These are phyloP conservation scores for Ophiostoma novo-ulmi DNA, from an alignment of 2,329 filamentous ascomycete genomes.

Conservation along the genomic window DNA sequence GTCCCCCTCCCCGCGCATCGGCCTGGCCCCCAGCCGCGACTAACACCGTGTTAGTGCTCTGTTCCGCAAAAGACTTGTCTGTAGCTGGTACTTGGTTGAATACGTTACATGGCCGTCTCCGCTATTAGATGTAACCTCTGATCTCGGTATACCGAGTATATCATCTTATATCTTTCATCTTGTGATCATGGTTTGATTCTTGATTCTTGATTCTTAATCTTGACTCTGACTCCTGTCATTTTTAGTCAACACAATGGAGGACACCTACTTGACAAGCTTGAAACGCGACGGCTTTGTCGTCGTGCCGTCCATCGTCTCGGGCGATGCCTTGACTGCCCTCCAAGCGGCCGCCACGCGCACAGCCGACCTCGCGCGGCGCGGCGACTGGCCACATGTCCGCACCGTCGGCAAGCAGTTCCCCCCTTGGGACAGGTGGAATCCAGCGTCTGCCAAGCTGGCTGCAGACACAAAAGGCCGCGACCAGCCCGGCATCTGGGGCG, in stretches of 20 bases:
- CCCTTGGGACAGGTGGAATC: slow-evolving; percentile 61
- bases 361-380: slow-evolving; percentile 59
- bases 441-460: slow-evolving; percentile 40
- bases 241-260: slow-evolving; percentile 7
- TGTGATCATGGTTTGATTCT: not conserved
- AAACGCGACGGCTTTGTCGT: slow-evolving; percentile 70
- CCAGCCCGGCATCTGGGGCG: slow-evolving; percentile 73
- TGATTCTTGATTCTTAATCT: not conserved
- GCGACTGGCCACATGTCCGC: slow-evolving; percentile 74
- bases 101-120: not conserved
- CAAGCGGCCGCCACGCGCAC: slow-evolving; percentile 54
- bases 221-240: not conserved
- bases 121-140: slow-evolving; percentile 5
- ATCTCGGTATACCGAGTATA: not conserved
- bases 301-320: slow-evolving; percentile 58
- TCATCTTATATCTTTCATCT: not conserved
- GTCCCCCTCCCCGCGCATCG: not conserved
- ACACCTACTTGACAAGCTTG: slow-evolving; percentile 48
- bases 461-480: slow-evolving; percentile 29
- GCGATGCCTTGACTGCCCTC: slow-evolving; percentile 50
- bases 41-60: slow-evolving; percentile 4
- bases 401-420: slow-evolving; percentile 88
- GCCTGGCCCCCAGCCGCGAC: not conserved
- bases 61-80: too few species aligned
- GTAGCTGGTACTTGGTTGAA: too few species aligned